A percentile compares a stretch with the other conserved stretches of the same genome.
phyloP scores from a whole-genome alignment of 2,329 filamentous ascomycete genomes.

The Paramyrothecium sp. region DNA sequence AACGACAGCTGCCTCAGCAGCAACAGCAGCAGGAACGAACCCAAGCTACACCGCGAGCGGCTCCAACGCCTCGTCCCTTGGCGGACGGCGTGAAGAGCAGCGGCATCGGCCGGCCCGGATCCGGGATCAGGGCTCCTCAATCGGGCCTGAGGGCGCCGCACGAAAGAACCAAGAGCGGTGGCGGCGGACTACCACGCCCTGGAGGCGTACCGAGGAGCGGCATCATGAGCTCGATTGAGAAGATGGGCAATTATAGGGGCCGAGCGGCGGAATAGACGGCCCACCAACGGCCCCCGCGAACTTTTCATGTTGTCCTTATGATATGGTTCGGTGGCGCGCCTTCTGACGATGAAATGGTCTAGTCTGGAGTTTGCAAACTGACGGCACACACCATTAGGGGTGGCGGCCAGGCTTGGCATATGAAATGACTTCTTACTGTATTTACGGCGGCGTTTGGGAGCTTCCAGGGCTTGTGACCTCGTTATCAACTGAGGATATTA shows the following conservation, averaged over 20 bases:
- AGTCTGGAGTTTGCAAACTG: too few relatives aligned
- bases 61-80: conserved; percentile 26
- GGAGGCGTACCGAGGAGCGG: conserved; percentile 57
- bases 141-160: conserved; percentile 42
- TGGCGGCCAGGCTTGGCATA: too few relatives aligned
- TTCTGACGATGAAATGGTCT: too few relatives aligned
- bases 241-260: conserved; percentile 69
- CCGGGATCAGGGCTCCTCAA: conserved; percentile 61
- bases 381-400: too few relatives aligned
- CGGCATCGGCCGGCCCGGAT: conserved; percentile 42
- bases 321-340: too few relatives aligned
- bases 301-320: too few relatives aligned
- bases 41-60: conserved; percentile 20
- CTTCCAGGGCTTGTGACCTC: too few relatives aligned
- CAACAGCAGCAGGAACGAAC: conserved; percentile 18
- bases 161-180: conserved; percentile 43
- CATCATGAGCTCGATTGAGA: conserved; percentile 83
- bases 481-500: too few relatives aligned
- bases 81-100: conserved; percentile 41
- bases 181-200: conserved; percentile 46
- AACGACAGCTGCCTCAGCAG: conserved; percentile 14
- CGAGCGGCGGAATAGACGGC: conserved; percentile 28
- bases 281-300: too few relatives aligned
- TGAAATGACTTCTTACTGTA: too few relatives aligned
- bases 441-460: too few relatives aligned